Base-by-base conservation (phyloP, 2,329 filamentous ascomycete species). In the Thermothelomyces thermophilus region DNA sequence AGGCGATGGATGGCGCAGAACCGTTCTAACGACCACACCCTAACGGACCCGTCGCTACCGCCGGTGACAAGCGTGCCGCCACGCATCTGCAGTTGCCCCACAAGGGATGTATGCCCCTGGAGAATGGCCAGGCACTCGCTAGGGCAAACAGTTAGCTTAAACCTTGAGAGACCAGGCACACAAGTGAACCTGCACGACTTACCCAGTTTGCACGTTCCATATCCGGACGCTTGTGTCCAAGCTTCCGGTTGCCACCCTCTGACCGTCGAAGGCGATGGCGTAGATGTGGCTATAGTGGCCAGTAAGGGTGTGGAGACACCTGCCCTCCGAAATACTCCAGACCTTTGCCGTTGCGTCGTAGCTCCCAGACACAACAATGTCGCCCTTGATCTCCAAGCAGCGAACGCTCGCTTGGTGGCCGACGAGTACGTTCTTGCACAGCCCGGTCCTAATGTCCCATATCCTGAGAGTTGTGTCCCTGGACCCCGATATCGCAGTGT, bases 251-350 rank as follows among this genome's bases (percentile, higher is more conserved):
- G 94, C 91, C 51, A 98, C 90, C 56, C 90, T 81, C 59, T 84
- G 84, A 34, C 93, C 93, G 65, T 98, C 93, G 68, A 97, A 98
- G 1, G 93, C 93, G 64, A 98, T 95, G 17, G 93, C 93, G 66
- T 98, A 98, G 51, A 98, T 98, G 65, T 98, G 93, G 65, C 91
- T 97, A 70, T 96, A 98, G 68, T 98, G 93, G 0, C 93, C 93
- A 39, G 86, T 84, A 34, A 98, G 75, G 0, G 90, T 96, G 58
- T 91, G 84, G 48, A 97, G 73, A 66, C 93, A 98, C 55, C 89
- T 83, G 26, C 93, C 93, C 69, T 96, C 88, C 2, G 89, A 95
- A 46, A 98, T 97, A 67, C 88, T 96, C 93, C 93, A 98, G 50
- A 98, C 91, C 60, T 90, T 86, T 19, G 93, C 93, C 19, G 89